Evolutionary conservation across 495 filamentous ascomycete genomes (phyloP).

Genomic region (Tuber microsphaerosporum): DNA sequence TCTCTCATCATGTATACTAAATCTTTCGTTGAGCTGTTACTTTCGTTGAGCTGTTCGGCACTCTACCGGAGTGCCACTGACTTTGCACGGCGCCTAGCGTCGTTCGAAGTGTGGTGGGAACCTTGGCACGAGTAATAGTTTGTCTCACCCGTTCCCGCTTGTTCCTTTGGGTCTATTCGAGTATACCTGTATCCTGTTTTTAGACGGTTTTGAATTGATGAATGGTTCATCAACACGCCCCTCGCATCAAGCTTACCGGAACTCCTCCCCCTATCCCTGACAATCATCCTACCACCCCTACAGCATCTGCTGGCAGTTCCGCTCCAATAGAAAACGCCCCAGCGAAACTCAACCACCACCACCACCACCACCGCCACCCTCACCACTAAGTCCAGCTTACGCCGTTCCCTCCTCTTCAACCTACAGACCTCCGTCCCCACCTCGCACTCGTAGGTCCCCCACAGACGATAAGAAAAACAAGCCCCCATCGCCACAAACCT

Average conservation of each 20-base stretch:
- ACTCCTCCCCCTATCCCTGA: constrained; percentile 17
- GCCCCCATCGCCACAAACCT: not conserved
- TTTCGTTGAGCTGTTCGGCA: not conserved
- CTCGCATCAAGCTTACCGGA: constrained; percentile 23
- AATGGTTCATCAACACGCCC: constrained; percentile 29
- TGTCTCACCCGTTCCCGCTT: no score
- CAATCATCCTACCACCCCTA: constrained; percentile 2
- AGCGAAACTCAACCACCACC: constrained; percentile 14
- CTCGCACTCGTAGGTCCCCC: not conserved
- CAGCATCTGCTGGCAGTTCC: not conserved
- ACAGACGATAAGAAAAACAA: constrained; percentile 29
- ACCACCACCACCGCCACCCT: not conserved
- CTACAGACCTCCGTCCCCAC: constrained; percentile 13
- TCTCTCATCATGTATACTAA: not conserved
- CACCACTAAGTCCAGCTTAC: constrained; percentile 18
- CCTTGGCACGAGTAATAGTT: no score
- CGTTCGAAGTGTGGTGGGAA: no score
- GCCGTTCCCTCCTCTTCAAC: constrained; percentile 32
- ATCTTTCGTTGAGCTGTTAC: not conserved
- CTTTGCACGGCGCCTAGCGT: no score
- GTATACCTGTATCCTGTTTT: not conserved
- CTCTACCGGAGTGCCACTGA: not conserved
- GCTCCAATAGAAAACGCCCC: constrained; percentile 10
- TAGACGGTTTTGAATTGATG: not conserved
- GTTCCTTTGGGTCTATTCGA: no score